Percentiles rank a stretch among this genome's conserved stretches.
Evolutionary conservation across 164 flowering plant genomes (phyloP).

Genomic region (Dillenia suffruticosa): DNA sequence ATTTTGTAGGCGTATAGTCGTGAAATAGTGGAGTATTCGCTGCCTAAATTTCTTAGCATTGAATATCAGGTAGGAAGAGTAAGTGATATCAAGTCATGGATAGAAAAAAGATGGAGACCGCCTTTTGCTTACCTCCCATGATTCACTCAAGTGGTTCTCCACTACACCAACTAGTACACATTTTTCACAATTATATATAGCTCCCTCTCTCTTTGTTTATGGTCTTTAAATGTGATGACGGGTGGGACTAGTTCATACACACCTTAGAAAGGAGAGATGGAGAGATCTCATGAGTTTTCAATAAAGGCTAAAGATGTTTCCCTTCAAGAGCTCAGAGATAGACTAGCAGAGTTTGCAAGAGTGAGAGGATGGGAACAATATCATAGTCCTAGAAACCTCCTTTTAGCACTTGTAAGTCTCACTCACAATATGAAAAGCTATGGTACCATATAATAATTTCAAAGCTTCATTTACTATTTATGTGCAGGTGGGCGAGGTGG

Average conservation of each 20-base stretch:
- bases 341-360: conserved; percentile 45
- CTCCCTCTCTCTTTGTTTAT: conserved; percentile 5
- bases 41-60: not conserved
- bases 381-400: conserved; percentile 51
- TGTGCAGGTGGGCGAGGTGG: conserved; percentile 37
- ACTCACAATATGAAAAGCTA: not conserved
- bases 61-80: conserved; percentile 7
- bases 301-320: conserved; percentile 34
- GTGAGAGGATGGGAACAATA: conserved; percentile 47
- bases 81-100: conserved; percentile 28
- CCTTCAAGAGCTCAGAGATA: conserved; percentile 43
- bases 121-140: conserved; percentile 18
- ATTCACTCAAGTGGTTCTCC: conserved; percentile 24
- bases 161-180: conserved; percentile 11
- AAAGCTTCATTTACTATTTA: not conserved
- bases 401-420: conserved; percentile 35
- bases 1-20: too few species aligned
- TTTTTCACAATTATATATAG: not conserved
- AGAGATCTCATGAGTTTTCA: conserved; percentile 11
- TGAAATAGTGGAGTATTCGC: not conserved
- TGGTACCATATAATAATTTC: not conserved
- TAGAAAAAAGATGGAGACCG: conserved; percentile 16
- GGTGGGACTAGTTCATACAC: not conserved
- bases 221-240: conserved; percentile 9
- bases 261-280: conserved; percentile 11